Evolutionary conservation across 805 yeast species (phyloP).

Genomic region (Schizosaccharomyces octosporus): DNA sequence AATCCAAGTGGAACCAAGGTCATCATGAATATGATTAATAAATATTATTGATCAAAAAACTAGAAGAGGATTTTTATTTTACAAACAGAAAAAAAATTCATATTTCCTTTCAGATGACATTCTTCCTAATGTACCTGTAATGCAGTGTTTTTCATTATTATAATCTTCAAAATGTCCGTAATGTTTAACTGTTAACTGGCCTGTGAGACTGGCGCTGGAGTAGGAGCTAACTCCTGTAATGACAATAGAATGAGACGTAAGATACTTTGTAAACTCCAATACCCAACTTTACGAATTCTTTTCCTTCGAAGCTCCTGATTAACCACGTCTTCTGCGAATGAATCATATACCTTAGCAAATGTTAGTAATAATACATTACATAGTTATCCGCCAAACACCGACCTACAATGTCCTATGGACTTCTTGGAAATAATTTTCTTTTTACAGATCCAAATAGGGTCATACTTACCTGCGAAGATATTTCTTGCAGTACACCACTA

Average conservation of each 20-base stretch:
- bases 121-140: no score
- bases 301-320: constrained; percentile 58
- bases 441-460: background rate
- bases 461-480: constrained; percentile 19
- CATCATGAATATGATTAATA: no score
- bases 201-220: background rate
- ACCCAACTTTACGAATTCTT: constrained; percentile 61
- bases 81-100: no score
- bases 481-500: constrained; percentile 69
- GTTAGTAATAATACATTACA: background rate
- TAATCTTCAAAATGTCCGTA: no score
- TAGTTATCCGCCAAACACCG: background rate
- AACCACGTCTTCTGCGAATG: constrained; percentile 66
- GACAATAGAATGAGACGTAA: constrained; percentile 50
- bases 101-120: no score
- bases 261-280: constrained; percentile 74
- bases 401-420: background rate
- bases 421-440: background rate
- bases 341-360: constrained; percentile 61
- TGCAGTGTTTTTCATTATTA: no score
- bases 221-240: background rate
- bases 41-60: background rate
- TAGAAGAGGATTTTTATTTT: background rate
- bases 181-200: background rate
- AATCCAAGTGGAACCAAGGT: no score